Base-by-base conservation (phyloP, 2,329 filamentous ascomycete genomes). In the Phyllosticta citriasiana region DNA sequence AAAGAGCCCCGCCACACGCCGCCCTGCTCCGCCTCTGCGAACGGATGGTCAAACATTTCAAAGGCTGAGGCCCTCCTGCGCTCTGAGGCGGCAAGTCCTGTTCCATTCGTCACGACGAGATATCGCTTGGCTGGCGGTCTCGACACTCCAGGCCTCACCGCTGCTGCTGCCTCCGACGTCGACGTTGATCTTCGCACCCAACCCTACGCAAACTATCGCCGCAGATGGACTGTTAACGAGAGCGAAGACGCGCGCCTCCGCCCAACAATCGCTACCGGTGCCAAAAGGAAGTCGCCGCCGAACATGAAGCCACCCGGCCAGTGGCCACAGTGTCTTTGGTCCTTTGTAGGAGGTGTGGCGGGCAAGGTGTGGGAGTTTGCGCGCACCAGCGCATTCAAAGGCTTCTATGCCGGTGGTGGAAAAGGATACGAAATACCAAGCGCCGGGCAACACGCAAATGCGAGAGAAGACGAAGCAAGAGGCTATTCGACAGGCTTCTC, bases 341-440 rank as follows among this genome's bases (percentile, higher is more conserved):
- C 77, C 51, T 80, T 88, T 0, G 80, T 89, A 7, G 85, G 85
- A 1, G 84, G 80, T 27, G 83, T 88, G 3, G 84, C 88, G 1
- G 88, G 89, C 19, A 93, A 87, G 68, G 85, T 96, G 0, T 91
- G 90, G 82, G 84, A 91, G 66, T 94, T 96, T 68, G 96, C 55
- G 16, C 55, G 92, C 77, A 77, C 78, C 0, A 84, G 78, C 25
- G 84, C 88, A 0, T 95, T 97, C 69, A 82, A 83, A 60, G 92
- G 92, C 0, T 97, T 97, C 72, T 86, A 92, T 64, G 91, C 92
- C 12, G 93, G 92, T 7, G 90, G 88, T 2, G 93, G 92, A 8
- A 80, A 79, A 63, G 85, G 84, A 26, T 96, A 92, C 69, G 77
- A 82, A 6, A 76, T 89, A 30, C 59, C 51, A 57, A 14, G 10